A percentile compares a stretch with the other conserved stretches of the same genome.
Evolutionary conservation across 2,329 filamentous ascomycete species (phyloP).

Genomic region (Fusarium napiforme): DNA sequence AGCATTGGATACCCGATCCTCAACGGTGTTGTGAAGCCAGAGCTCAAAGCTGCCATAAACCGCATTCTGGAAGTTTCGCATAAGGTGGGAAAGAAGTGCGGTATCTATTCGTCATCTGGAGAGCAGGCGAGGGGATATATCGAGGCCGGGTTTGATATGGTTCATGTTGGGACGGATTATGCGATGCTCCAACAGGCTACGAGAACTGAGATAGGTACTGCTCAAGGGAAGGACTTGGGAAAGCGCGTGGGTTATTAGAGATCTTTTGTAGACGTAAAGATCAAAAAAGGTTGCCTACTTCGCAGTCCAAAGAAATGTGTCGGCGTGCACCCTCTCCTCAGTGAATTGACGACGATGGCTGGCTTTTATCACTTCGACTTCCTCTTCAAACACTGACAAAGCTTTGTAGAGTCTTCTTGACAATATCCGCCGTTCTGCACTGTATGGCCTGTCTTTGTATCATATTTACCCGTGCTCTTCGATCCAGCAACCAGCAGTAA

Average conservation of each 20-base stretch:
- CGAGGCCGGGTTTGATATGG: constrained; percentile 10
- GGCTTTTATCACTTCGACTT: neutral
- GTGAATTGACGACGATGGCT: neutral
- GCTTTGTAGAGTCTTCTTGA: constrained; percentile 56
- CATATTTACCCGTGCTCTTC: rapidly evolving
- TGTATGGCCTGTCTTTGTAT: constrained; percentile 61
- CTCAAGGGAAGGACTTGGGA: neutral
- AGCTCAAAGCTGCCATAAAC: neutral
- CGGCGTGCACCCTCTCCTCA: neutral
- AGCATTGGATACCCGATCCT: constrained; percentile 17
- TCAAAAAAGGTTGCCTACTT: rapidly evolving
- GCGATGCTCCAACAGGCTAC: neutral
- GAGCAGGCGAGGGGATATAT: constrained; percentile 2
- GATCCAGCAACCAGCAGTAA: rapidly evolving
- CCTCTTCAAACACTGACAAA: neutral
- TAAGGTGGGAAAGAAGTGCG: constrained; percentile 14
- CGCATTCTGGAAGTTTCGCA: neutral
- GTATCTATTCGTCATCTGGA: constrained; percentile 3
- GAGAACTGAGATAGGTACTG: neutral
- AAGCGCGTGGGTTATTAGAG: neutral
- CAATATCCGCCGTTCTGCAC: constrained; percentile 58
- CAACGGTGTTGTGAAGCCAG: neutral
- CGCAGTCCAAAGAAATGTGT: neutral
- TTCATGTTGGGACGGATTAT: constrained; percentile 4
- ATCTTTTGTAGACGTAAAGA: neutral